phyloP scores from a whole-genome alignment of 1,139 yeast genomes.

The Blastobotrys elegans region DNA sequence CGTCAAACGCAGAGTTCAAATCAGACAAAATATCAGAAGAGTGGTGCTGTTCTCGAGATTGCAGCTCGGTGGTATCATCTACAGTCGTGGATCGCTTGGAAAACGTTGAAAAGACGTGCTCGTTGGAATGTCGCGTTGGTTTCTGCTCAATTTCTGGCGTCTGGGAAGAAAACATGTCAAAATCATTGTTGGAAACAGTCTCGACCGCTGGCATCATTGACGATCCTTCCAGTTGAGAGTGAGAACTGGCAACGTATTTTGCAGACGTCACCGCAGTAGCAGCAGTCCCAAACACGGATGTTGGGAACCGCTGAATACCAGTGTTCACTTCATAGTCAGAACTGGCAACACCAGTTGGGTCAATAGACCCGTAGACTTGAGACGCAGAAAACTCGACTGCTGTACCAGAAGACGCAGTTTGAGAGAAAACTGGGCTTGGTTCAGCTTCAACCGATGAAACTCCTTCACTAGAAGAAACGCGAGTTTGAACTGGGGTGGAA shows the following conservation, averaged over 20 bases:
- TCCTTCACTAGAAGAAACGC: too few species aligned
- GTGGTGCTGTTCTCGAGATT: neutral
- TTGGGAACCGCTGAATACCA: too few species aligned
- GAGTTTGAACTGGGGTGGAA: too few species aligned
- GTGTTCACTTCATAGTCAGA: too few species aligned
- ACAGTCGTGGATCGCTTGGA: constrained; percentile 10
- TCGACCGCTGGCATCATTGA: neutral
- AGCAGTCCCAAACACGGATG: too few species aligned
- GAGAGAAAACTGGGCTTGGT: too few species aligned
- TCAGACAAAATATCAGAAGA: constrained; percentile 21
- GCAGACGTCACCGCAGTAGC: neutral
- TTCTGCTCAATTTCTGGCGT: neutral
- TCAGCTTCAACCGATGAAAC: too few species aligned
- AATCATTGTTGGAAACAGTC: neutral
- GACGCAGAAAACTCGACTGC: too few species aligned
- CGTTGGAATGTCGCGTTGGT: neutral
- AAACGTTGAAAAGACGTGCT: constrained; percentile 7
- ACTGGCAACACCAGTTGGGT: too few species aligned
- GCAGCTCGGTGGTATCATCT: neutral
- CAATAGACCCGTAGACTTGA: too few species aligned
- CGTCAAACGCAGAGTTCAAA: constrained; percentile 26
- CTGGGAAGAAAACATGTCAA: neutral
- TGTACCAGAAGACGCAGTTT: too few species aligned
- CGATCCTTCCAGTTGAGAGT: neutral
- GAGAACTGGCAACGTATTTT: too few species aligned